phyloP scores from a whole-genome alignment of 73 alveolate genomes.

The Tetrahymena malaccensis region DNA sequence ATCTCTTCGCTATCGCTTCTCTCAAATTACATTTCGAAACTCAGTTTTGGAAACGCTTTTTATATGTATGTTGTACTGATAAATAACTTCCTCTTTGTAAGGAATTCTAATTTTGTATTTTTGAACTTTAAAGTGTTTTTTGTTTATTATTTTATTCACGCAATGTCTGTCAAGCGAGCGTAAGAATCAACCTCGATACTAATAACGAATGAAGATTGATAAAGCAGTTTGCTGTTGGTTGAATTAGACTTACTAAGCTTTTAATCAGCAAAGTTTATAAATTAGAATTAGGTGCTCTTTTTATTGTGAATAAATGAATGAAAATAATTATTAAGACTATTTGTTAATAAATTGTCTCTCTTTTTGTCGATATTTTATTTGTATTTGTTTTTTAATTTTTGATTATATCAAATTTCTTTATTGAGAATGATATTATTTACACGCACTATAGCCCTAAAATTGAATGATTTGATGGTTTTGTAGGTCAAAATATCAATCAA shows the following conservation, averaged over 20 bases:
- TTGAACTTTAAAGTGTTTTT: not conserved
- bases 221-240: not conserved
- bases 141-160: not conserved
- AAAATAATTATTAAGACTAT: not conserved
- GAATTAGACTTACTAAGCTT: not conserved
- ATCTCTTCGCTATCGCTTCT: not conserved
- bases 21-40: not conserved
- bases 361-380: not conserved
- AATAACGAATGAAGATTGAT: not conserved
- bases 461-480: not conserved
- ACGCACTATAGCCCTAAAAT: not conserved
- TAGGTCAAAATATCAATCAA: not conserved
- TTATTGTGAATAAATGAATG: not conserved
- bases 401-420: not conserved
- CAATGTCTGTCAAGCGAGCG: not conserved
- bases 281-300: not conserved
- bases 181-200: not conserved
- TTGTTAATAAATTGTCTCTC: not conserved
- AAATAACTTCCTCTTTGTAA: not conserved
- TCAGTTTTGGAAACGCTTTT: not conserved
- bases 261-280: not conserved
- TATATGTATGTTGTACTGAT: not conserved
- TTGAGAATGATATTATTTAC: not conserved
- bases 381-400: not conserved
- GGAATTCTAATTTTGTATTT: not conserved